Base-by-base conservation (phyloP, 495 filamentous ascomycete genomes). In the Trypethelium eluteriae region DNA sequence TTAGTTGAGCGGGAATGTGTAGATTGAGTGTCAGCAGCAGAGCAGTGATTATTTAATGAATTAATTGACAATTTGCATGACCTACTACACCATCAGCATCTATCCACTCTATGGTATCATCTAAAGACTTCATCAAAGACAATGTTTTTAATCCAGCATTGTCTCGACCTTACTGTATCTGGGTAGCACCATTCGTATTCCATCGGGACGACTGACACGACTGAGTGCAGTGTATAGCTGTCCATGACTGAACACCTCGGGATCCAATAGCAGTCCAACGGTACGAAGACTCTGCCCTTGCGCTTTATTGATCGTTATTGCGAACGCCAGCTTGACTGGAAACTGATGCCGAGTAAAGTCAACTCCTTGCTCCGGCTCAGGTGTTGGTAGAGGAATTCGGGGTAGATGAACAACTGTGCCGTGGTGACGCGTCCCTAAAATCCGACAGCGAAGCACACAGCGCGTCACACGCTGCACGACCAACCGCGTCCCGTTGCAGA, bases 251-350 rank as follows among this genome's bases (percentile, higher is more conserved):
- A 18, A 53, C 6, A 53, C 49, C 16, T 53, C 49, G 12, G 49
- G 41, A 18, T 53, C 49, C 16, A 53, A 18, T 18, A 53, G 16
- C 16, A 18, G 16, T 18, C 49, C 49, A 38, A 71, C 63, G 18
- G 25, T 39, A 38, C 66, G 44, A 18, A 69, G 63, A 34, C 38
- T 69, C 34, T 71, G 38, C 18, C 64, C 62, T 69, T 71, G 62
- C 4, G 62, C 38, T 49, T 71, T 71, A 61, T 72, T 72, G 25
- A 70, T 67, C 25, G 63, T 72, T 53, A 72, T 72, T 49, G 50
- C 63, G 67, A 72, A 72, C 39, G 49, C 70, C 38, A 70, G 59
- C 38, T 47, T 39, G n/a, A 72, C 59, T 11, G 65, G 68, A 69
- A 70, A 72, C 61, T 70, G 65, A 36, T 64, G 49, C 25, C 49